phyloP scores from a whole-genome alignment of 352 stramenopile genomes.

The Globisporangium heterothallicum region DNA sequence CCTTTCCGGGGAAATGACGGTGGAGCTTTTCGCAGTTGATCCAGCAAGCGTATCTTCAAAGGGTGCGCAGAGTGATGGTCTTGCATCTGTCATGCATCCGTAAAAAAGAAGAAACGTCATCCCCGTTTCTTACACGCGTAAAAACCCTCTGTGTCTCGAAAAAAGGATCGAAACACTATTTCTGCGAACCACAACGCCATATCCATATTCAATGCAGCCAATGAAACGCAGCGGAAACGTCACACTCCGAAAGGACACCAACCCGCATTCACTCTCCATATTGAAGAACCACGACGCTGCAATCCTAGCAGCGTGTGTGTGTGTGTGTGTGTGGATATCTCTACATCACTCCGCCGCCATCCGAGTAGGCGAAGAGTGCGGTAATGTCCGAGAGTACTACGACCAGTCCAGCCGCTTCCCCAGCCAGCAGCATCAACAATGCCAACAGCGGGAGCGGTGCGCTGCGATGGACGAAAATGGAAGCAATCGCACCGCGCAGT shows the following conservation, averaged over 20 bases:
- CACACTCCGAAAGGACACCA: slow-evolving; percentile 2
- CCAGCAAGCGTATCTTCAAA: slow-evolving; percentile 36
- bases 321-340: no score
- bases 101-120: background rate
- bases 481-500: slow-evolving; percentile 46
- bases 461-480: slow-evolving; percentile 55
- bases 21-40: background rate
- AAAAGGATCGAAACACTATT: background rate
- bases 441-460: slow-evolving; percentile 8
- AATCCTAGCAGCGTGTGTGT: no score
- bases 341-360: no score
- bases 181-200: background rate
- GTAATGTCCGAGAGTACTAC: background rate
- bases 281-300: slow-evolving; percentile 4
- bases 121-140: background rate
- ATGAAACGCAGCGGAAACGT: no score
- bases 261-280: background rate
- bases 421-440: background rate
- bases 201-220: no score
- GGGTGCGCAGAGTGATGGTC: slow-evolving; percentile 17
- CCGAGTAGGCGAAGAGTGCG: no score
- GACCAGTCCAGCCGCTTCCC: background rate
- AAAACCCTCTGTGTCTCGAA: background rate
- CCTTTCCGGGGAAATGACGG: no score
- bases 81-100: background rate